Evolutionary conservation across 805 yeast genomes (phyloP).

Genomic region (Candida maltosa): DNA sequence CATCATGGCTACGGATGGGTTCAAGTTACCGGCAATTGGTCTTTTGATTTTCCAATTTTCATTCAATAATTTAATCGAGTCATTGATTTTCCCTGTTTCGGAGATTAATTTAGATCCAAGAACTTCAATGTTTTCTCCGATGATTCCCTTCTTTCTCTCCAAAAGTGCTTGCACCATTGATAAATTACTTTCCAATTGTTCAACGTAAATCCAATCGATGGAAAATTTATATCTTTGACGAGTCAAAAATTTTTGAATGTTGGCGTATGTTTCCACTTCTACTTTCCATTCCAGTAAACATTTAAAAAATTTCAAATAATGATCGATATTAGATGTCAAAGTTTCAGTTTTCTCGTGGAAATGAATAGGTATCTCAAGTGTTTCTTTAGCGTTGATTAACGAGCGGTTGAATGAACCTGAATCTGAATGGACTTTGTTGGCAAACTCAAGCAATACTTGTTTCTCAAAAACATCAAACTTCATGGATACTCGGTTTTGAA

Average conservation of each 20-base stretch:
- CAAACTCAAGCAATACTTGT: conserved; percentile 38
- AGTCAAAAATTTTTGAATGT: conserved; percentile 35
- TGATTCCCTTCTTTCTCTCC: conserved; percentile 25
- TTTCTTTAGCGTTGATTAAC: conserved; percentile 8
- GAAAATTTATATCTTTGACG: conserved; percentile 49
- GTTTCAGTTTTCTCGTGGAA: conserved; percentile 33
- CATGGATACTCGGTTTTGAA: conserved; percentile 48
- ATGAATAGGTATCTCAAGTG: conserved; percentile 28
- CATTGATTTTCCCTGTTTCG: conserved; percentile 36
- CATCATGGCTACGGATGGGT: conserved; percentile 43
- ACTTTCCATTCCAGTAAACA: conserved; percentile 14
- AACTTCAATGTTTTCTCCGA: conserved; percentile 41
- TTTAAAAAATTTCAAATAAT: conserved; percentile 10
- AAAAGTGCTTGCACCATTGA: conserved; percentile 39
- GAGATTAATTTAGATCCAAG: conserved; percentile 39
- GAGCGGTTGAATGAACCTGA: conserved; percentile 25
- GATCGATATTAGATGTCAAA: conserved; percentile 37
- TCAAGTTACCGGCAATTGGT: conserved; percentile 41
- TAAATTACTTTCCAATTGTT: conserved; percentile 56
- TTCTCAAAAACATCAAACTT: conserved; percentile 62
- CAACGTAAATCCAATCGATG: conserved; percentile 54
- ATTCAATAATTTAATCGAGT: conserved; percentile 22
- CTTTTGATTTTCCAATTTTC: conserved; percentile 48
- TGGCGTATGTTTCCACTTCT: conserved; percentile 11
- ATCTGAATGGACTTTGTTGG: conserved; percentile 28